phyloP scores from a whole-genome alignment of 495 filamentous ascomycete genomes.

The Rusavskia elegans region DNA sequence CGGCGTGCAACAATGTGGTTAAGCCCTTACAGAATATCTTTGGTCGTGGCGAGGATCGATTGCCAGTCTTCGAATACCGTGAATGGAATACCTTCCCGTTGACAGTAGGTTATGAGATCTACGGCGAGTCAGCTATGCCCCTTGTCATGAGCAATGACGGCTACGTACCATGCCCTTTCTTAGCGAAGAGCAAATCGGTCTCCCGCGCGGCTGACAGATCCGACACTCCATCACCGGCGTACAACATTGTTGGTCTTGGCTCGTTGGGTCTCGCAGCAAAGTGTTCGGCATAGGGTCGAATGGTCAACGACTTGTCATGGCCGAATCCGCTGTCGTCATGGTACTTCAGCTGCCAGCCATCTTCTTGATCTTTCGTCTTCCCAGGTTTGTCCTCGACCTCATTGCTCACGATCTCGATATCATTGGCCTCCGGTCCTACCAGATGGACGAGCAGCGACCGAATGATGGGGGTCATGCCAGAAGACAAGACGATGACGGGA shows the following conservation, averaged over 20 bases:
- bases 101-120: slow-evolving; percentile 76
- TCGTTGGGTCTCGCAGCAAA: slow-evolving; percentile 37
- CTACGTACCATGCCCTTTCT: slow-evolving; percentile 62
- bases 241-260: slow-evolving; percentile 62
- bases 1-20: neutral
- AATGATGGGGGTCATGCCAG: slow-evolving; percentile 88
- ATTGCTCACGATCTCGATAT: slow-evolving; percentile 78
- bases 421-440: slow-evolving; percentile 53
- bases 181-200: slow-evolving; percentile 81
- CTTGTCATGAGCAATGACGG: neutral
- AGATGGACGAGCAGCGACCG: slow-evolving; percentile 61
- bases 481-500: slow-evolving; percentile 78
- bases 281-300: slow-evolving; percentile 59
- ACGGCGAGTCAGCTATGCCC: neutral
- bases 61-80: slow-evolving; percentile 67
- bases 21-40: slow-evolving; percentile 38
- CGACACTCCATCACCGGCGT: slow-evolving; percentile 82
- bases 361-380: slow-evolving; percentile 58
- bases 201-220: slow-evolving; percentile 78
- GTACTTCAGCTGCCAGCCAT: slow-evolving; percentile 75
- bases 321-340: slow-evolving; percentile 81
- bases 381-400: slow-evolving; percentile 49
- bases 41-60: slow-evolving; percentile 54
- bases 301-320: slow-evolving; percentile 83
- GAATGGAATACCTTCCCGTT: slow-evolving; percentile 62